Evolutionary conservation across 2,329 filamentous ascomycete species (phyloP), one percentile per base, ranked within the genome.

Genomic region (Verticillium nonalfalfae): DNA sequence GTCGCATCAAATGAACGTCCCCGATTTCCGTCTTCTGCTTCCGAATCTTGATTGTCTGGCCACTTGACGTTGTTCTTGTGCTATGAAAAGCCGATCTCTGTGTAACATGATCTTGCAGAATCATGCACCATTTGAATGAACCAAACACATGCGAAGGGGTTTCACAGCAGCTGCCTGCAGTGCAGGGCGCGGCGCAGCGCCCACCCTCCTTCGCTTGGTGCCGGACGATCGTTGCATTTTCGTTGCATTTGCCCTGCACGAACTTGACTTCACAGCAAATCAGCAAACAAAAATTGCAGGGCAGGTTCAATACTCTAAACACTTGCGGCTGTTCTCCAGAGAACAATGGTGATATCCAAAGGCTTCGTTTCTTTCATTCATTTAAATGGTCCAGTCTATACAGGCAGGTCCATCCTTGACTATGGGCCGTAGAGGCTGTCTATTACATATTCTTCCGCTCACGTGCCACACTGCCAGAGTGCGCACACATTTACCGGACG

Each of bases 401-500:
- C 18, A 52, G 18, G 45, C n/a, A 26, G 18, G 21, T 52, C 45
- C 45, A 52, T 21, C 45, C 45, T 11, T 52, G 10, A 2, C 10
- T n/a, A 52, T 52, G 21, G 18, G 45, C 45, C 18, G 1, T 11
- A 10, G 10, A 13, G 7, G 45, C 15, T 15, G 39, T 52, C 45
- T 52, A 52, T 52, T 52, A 52, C n/a, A 52, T 52, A 18, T 52
- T 52, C 45, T 13, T 26, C 18, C 39, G 39, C 15, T 15, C 45
- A 31, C 45, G 10, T 26, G 18, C 7, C 45, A 52, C 45, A 52
- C 45, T 52, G 18, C 45, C 45, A 26, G 45, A 52, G 45, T 52
- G 45, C 45, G 45, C 45, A 52, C 45, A 52, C 18, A 4, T 52
- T 52, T 74, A 82, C 63, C 79, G 78, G 67, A 73, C 69, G 66